Conservation (phyloP, 345 rosid species). For the Linum lewisii region DNA sequence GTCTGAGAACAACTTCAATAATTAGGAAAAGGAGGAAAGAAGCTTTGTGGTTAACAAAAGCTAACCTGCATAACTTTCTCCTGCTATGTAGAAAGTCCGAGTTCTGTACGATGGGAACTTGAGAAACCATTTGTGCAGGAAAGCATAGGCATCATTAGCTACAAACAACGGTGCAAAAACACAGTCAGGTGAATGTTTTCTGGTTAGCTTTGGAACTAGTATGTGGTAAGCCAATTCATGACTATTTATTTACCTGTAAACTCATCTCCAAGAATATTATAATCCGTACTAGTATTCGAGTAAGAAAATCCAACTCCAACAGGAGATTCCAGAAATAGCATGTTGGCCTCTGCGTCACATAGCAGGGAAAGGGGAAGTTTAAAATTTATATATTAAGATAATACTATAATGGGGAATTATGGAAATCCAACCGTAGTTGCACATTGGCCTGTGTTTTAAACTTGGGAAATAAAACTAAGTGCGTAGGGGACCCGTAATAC, state of each 20-base stretch:
- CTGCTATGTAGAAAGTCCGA: conserved; percentile 64
- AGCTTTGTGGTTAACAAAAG: not conserved
- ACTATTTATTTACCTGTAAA: conserved; percentile 44
- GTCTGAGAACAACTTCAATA: too few species aligned
- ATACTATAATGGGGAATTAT: conserved; percentile 16
- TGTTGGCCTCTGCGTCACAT: conserved; percentile 69
- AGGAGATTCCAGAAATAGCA: conserved; percentile 87
- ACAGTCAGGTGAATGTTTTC: conserved; percentile 5
- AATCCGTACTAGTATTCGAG: conserved; percentile 64
- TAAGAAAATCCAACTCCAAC: conserved; percentile 93
- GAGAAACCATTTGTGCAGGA: conserved; percentile 65
- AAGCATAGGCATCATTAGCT: conserved; percentile 66
- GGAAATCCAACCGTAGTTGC: not conserved
- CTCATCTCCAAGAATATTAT: conserved; percentile 49
- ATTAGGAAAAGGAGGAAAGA: conserved; percentile 3
- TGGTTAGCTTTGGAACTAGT: conserved; percentile 6
- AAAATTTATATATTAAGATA: not conserved
- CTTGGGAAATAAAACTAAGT: not conserved
- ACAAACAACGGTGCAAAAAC: not conserved
- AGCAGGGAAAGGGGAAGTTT: conserved; percentile 17
- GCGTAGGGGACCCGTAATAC: conserved; percentile 23
- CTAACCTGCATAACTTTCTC: conserved; percentile 93
- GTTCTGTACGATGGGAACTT: conserved; percentile 60
- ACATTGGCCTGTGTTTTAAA: not conserved
- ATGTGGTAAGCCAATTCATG: not conserved